These are phyloP conservation scores for Centaurea solstitialis DNA, from an alignment of 129 eudicot species.

Conservation along the genomic window DNA sequence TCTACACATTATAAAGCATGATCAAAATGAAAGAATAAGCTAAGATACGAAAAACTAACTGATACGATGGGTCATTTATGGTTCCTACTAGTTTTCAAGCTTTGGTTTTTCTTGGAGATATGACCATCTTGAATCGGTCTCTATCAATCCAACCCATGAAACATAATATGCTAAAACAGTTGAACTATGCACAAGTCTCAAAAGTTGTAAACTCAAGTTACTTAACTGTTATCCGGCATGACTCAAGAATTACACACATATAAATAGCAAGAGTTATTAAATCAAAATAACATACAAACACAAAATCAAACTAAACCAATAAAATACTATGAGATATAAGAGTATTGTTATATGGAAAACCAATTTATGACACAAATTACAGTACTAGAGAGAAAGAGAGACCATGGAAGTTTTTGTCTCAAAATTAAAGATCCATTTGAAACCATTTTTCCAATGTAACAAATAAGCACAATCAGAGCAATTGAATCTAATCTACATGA, in stretches of 20 bases:
- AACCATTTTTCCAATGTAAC: not conserved
- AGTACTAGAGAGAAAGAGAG: not conserved
- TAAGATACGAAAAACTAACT: not conserved
- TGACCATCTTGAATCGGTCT: too few relatives aligned
- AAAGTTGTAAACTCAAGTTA: not conserved
- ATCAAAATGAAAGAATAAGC: not conserved
- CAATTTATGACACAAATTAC: not conserved
- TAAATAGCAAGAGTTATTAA: not conserved
- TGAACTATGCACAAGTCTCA: not conserved
- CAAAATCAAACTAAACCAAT: not conserved
- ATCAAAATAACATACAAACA: not conserved
- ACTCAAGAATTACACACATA: slow-evolving; percentile 2
- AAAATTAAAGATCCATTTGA: not conserved
- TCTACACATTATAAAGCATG: slow-evolving; percentile 28
- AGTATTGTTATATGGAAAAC: not conserved
- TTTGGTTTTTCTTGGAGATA: too few relatives aligned
- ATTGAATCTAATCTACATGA: not conserved
- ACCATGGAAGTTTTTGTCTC: not conserved
- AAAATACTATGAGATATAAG: not conserved
- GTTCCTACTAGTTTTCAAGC: too few relatives aligned
- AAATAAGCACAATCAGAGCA: not conserved
- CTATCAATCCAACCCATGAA: not conserved
- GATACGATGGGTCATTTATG: too few relatives aligned
- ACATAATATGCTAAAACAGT: not conserved
- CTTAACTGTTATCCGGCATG: not conserved